These are phyloP conservation scores for Protomyces arabidopsidicola DNA, from an alignment of 1,139 yeast species.

Conservation along the genomic window DNA sequence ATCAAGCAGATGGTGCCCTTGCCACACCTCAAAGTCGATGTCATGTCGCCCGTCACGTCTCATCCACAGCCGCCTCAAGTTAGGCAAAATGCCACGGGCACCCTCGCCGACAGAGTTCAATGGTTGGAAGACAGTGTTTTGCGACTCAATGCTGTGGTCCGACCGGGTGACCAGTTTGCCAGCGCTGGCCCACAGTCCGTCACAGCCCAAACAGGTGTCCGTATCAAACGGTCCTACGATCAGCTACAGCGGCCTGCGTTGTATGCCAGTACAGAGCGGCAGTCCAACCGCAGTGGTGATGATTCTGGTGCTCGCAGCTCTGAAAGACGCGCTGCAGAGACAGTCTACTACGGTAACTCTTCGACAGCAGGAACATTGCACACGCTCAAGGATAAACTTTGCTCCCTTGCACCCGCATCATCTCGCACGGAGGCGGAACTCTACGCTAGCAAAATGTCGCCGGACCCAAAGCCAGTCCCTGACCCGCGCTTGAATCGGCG, in stretches of 20 bases:
- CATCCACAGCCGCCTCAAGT: background rate
- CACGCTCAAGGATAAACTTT: conserved; percentile 3
- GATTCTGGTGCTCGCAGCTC: background rate
- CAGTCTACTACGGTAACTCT: conserved; percentile 14
- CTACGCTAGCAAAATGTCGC: background rate
- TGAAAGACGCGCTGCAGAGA: background rate
- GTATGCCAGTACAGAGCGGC: background rate
- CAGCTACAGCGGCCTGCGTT: background rate
- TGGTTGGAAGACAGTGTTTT: background rate
- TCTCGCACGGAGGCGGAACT: background rate
- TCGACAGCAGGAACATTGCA: conserved; percentile 7
- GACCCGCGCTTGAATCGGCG: background rate
- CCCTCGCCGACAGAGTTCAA: background rate
- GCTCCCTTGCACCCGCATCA: conserved; percentile 5
- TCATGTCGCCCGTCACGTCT: background rate
- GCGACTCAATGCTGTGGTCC: background rate
- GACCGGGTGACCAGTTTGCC: background rate
- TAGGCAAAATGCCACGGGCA: background rate
- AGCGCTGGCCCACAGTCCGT: background rate
- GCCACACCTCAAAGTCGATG: background rate
- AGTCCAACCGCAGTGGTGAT: background rate
- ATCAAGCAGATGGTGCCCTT: background rate
- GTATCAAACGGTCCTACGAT: background rate
- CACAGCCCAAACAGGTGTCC: background rate
- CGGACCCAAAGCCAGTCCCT: background rate